Evolutionary conservation across 495 filamentous ascomycete genomes (phyloP).

Genomic region (Aspergillus bertholletiae): DNA sequence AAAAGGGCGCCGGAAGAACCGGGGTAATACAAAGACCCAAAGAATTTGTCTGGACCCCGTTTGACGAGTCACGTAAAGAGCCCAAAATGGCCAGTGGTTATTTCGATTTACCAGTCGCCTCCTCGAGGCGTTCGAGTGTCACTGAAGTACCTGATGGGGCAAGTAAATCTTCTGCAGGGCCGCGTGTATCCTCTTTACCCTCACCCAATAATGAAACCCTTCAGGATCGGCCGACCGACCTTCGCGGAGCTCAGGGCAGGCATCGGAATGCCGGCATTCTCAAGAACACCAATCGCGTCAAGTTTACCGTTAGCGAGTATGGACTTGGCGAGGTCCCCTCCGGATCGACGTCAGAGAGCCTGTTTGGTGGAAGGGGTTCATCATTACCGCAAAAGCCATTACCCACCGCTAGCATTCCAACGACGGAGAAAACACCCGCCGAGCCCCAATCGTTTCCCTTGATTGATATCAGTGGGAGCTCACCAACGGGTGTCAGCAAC

Average conservation of each 20-base stretch:
- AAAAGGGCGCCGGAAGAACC: background rate
- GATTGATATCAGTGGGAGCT: slow-evolving; percentile 27
- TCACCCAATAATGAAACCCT: slow-evolving; percentile 21
- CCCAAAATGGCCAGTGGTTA: slow-evolving; percentile 38
- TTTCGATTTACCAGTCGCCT: slow-evolving; percentile 33
- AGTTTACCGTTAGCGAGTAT: slow-evolving; percentile 29
- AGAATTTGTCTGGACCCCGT: slow-evolving; percentile 6
- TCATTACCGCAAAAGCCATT: slow-evolving; percentile 34
- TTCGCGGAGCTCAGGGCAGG: slow-evolving; percentile 27
- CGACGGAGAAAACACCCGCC: slow-evolving; percentile 22
- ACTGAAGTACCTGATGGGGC: slow-evolving; percentile 25
- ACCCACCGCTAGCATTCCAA: slow-evolving; percentile 42
- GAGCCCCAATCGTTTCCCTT: slow-evolving; percentile 23
- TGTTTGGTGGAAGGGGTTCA: slow-evolving; percentile 28
- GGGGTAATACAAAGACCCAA: slow-evolving; percentile 10
- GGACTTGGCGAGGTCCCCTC: slow-evolving; percentile 16
- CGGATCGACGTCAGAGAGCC: slow-evolving; percentile 27
- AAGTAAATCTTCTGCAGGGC: slow-evolving; percentile 23
- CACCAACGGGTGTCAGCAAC: slow-evolving; percentile 30
- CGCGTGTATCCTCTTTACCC: slow-evolving; percentile 22
- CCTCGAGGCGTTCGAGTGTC: slow-evolving; percentile 28
- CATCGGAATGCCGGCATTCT: slow-evolving; percentile 43
- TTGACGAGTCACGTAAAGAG: slow-evolving; percentile 12
- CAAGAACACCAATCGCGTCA: slow-evolving; percentile 36
- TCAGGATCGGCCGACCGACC: slow-evolving; percentile 16